These are phyloP conservation scores for Leavenworthia alabamica DNA, from an alignment of 345 rosid species.

Conservation along the genomic window DNA sequence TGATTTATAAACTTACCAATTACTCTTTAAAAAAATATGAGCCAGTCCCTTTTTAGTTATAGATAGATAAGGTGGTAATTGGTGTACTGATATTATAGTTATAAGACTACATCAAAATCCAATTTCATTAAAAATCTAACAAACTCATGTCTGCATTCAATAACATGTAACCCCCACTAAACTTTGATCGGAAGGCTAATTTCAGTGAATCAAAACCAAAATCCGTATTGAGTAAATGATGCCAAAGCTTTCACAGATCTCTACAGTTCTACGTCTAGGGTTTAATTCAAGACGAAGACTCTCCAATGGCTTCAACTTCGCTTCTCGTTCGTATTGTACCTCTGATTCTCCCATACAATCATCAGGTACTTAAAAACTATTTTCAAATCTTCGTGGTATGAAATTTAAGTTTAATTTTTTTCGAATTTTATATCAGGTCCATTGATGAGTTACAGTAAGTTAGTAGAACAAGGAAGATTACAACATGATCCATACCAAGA, in stretches of 20 bases:
- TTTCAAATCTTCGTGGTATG: background rate
- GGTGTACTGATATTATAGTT: too few species aligned
- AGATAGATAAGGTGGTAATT: too few species aligned
- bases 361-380: constrained; percentile 33
- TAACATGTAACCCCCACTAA: too few species aligned
- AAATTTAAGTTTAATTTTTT: background rate
- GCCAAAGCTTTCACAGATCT: constrained; percentile 35
- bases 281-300: constrained; percentile 9
- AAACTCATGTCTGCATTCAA: too few species aligned
- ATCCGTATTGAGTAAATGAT: constrained; percentile 13
- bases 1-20: too few species aligned
- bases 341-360: constrained; percentile 33
- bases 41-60: too few species aligned
- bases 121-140: too few species aligned
- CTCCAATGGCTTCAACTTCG: constrained; percentile 11
- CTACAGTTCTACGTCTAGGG: constrained; percentile 21
- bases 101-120: too few species aligned
- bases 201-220: background rate
- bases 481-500: constrained; percentile 77
- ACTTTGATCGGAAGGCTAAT: constrained; percentile 2
- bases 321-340: constrained; percentile 34
- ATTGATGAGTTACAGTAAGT: constrained; percentile 43
- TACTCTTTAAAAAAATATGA: too few species aligned
- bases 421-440: constrained; percentile 33
- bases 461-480: constrained; percentile 68